These are phyloP conservation scores for Trichoderma asperelloides DNA, from an alignment of 495 filamentous ascomycete species.

Conservation along the genomic window DNA sequence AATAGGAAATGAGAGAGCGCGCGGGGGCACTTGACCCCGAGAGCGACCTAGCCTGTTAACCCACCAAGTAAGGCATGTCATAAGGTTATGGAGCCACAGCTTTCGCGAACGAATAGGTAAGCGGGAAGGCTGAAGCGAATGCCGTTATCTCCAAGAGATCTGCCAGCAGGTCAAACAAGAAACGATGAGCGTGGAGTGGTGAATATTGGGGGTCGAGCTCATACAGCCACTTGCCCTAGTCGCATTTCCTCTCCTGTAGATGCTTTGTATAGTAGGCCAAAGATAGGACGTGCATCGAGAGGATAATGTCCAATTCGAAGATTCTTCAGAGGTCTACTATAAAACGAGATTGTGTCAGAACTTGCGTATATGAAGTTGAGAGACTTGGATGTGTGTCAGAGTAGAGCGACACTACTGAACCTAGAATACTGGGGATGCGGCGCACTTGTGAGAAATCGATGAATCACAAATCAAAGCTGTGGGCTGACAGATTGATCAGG, in stretches of 20 bases:
- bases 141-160: background rate
- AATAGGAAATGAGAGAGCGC: constrained; percentile 3
- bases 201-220: too few relatives aligned
- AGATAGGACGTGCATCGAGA: too few relatives aligned
- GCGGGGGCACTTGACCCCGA: background rate
- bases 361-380: too few relatives aligned
- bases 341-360: too few relatives aligned
- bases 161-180: too few relatives aligned
- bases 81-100: background rate
- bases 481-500: background rate
- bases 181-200: too few relatives aligned
- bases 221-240: too few relatives aligned
- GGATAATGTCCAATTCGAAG: too few relatives aligned
- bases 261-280: too few relatives aligned
- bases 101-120: background rate
- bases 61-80: background rate
- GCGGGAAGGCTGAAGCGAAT: background rate
- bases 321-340: too few relatives aligned
- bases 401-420: background rate
- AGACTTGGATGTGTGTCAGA: background rate
- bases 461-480: background rate
- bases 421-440: background rate
- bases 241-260: too few relatives aligned
- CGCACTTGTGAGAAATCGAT: background rate
- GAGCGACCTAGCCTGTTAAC: background rate